Evolutionary conservation across 75 land plant genomes (phyloP).

Genomic region (Pinus albicaulis): DNA sequence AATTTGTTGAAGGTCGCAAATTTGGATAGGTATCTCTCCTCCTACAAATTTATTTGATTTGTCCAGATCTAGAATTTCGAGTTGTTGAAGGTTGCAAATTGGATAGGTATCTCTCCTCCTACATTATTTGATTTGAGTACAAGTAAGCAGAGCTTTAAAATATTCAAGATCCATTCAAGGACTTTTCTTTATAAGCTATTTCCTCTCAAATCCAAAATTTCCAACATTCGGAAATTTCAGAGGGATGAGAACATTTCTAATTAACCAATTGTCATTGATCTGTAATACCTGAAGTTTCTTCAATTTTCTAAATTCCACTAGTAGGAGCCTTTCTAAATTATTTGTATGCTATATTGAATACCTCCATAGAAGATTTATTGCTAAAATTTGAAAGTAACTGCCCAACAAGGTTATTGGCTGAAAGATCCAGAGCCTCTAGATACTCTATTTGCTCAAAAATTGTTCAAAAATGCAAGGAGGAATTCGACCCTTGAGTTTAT

Average conservation of each 20-base stretch:
- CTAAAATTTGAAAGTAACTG: background rate
- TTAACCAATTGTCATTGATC: background rate
- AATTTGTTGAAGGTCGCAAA: background rate
- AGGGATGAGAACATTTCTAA: background rate
- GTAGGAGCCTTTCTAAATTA: background rate
- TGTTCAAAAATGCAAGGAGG: too few relatives aligned
- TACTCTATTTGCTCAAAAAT: background rate
- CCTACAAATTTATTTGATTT: too few relatives aligned
- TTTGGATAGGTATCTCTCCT: too few relatives aligned
- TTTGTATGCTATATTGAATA: background rate
- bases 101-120: background rate
- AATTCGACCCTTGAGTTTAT: background rate
- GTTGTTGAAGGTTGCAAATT: too few relatives aligned
- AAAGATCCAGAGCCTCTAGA: background rate
- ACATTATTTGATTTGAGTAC: background rate
- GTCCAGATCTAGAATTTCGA: too few relatives aligned
- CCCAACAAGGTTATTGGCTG: background rate
- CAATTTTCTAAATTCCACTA: background rate
- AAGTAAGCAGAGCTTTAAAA: background rate
- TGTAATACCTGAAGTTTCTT: background rate
- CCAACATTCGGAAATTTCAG: background rate
- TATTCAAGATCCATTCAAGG: background rate
- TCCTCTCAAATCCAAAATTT: slow-evolving; percentile 3
- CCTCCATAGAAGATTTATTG: background rate
- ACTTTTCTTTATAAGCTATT: background rate